Percentiles rank a stretch among this genome's conserved stretches.
phyloP scores from a whole-genome alignment of 257 asterid genomes.

The Solanum peruvianum region DNA sequence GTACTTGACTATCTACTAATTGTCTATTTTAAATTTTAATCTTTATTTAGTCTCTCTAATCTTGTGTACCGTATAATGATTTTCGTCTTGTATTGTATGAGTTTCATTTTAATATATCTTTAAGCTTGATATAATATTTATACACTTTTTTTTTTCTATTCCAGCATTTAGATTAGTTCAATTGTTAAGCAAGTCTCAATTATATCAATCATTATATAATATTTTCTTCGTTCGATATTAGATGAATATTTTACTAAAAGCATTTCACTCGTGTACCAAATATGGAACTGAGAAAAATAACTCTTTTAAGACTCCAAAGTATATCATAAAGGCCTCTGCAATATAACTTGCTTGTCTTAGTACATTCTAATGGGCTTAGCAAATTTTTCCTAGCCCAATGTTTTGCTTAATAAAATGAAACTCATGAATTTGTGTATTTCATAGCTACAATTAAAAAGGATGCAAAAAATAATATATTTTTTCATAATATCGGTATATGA shows the following conservation, averaged over 20 bases:
- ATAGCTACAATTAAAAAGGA: too few species aligned
- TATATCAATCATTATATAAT: too few species aligned
- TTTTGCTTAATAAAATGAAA: background rate
- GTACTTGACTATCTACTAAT: background rate
- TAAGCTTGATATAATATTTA: background rate
- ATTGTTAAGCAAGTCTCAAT: background rate
- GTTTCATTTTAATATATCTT: background rate
- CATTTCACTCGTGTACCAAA: too few species aligned
- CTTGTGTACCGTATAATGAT: background rate
- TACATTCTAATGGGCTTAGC: background rate
- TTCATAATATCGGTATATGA: too few species aligned
- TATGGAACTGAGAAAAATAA: too few species aligned
- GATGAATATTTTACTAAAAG: too few species aligned
- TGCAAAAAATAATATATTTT: too few species aligned
- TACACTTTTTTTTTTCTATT: background rate
- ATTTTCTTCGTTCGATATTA: too few species aligned
- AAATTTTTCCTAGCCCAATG: background rate
- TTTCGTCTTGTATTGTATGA: too few species aligned
- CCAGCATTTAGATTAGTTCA: background rate
- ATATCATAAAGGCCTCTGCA: too few species aligned
- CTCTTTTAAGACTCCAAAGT: too few species aligned
- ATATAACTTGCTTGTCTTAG: background rate
- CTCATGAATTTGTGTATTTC: background rate
- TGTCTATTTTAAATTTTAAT: too few species aligned
- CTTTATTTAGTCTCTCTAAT: background rate